Base-by-base conservation (phyloP, 1,139 yeast genomes). In the Yamadazyma kanchanaburiensis region DNA sequence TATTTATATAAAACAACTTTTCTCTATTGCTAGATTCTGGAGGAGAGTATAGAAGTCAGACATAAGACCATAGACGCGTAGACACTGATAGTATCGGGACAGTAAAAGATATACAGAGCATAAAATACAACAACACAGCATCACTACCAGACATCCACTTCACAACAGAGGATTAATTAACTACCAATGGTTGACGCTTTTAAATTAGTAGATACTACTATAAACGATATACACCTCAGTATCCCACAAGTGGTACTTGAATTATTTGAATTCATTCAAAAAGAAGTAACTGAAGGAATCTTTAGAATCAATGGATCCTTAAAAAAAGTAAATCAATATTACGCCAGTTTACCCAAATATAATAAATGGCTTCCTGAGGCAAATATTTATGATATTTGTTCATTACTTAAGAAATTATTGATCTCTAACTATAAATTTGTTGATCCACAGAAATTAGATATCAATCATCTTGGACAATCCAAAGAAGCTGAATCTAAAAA, bases 291-390 rank as follows among this genome's bases (percentile, higher is more conserved):
- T 11, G 58, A 56, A 33, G 62, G 62, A 6, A 39, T 55, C 5
- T 55, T 56, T 33, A 42, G 62, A 21, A 48, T 55, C 14, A 55
- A 52, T 31, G 62, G 62, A 5, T 54, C 60, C 1, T 43, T 50
- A 15, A 46, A 46, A 26, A 45, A 53, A 27, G 41, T 51, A 15
- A 49, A 46, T 21, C 39, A 40, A 11, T 43, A 46, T 27, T 39
- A 39, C 27, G 26, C 33, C 6, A 35, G 33, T 18, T 32, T 48
- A 9, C 28, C 31, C 14, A 47, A 42, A 27, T 41, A 40, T 22
- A 32, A 34, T 5, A 35, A 32, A 27, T 42, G 49, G 44, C 27
- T 45, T 5, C 34, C 37, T 1, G 33, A 30, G 6, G 40, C 50
- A 7, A 45, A 38, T 28, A 32, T 45, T 13, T 49, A 46, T 33